Conservation (phyloP, 164 flowering plant species). For the Echeveria elegans region DNA sequence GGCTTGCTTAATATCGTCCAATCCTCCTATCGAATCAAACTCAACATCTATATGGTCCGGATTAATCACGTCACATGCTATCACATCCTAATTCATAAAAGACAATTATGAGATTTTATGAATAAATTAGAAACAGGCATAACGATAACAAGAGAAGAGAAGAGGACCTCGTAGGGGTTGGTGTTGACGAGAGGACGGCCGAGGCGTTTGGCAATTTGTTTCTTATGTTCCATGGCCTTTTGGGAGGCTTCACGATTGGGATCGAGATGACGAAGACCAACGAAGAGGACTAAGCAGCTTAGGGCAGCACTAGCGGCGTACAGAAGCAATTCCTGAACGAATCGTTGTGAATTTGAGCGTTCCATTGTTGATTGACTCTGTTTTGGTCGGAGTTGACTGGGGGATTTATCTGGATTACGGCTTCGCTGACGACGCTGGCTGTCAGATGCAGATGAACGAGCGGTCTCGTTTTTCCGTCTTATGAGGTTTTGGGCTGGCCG, state of each 20-base stretch:
- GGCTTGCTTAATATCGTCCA: conserved; percentile 63
- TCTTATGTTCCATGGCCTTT: conserved; percentile 77
- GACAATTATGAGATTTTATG: too few species aligned
- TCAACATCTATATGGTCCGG: conserved; percentile 80
- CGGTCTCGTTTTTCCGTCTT: too few species aligned
- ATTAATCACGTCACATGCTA: conserved; percentile 84
- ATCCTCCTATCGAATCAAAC: conserved; percentile 74
- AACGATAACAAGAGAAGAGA: too few species aligned
- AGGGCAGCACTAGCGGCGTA: conserved; percentile 91
- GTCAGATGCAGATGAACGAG: too few species aligned
- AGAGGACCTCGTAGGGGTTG: conserved; percentile 72
- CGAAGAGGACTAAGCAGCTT: conserved; percentile 68
- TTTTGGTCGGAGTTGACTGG: too few species aligned
- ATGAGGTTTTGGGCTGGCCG: too few species aligned
- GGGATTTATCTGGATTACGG: too few species aligned
- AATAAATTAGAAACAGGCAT: too few species aligned
- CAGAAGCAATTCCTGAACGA: conserved; percentile 57
- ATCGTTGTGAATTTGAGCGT: conserved; percentile 18
- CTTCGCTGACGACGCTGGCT: too few species aligned
- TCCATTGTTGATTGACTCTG: conserved; percentile 3
- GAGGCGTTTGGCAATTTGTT: conserved; percentile 75
- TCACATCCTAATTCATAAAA: conserved; percentile 50
- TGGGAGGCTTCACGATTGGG: conserved; percentile 83
- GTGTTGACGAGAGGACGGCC: conserved; percentile 87
- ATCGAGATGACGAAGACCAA: conserved; percentile 74